Evolutionary conservation across 768 basidiomycete genomes (phyloP), one percentile per base, ranked within the genome.

Genomic region (Clavulina sp.): DNA sequence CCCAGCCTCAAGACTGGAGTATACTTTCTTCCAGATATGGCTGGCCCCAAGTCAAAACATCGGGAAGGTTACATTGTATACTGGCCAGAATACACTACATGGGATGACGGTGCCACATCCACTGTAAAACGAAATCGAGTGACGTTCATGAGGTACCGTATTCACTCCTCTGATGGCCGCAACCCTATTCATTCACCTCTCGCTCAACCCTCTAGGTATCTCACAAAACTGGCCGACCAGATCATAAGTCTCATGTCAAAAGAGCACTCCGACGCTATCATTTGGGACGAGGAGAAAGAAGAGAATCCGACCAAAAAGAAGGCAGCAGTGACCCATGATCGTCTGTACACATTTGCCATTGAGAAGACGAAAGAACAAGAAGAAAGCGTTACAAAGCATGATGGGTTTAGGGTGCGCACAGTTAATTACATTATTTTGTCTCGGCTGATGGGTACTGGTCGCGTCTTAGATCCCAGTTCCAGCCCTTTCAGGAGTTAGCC

Each of bases 51-150:
- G n/a, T n/a, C n/a, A n/a, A n/a, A n/a, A n/a, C n/a, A n/a, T n/a
- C n/a, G n/a, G n/a, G n/a, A n/a, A n/a, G n/a, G n/a, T n/a, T 75
- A 73, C 48, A 67, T 76, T 13, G 56, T 80, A 4, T 78, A 75
- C 52, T 80, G 79, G 78, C 77, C 77, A 0, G 75, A 80, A 18
- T n/a, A n/a, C n/a, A n/a, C n/a, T 38, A 46, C 43, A 9, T 46
- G 43, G 43, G 43, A 9, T 46, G 43, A 46, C 43, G 43, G 23
- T 23, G 43, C 43, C 23, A 26, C 23, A 9, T 16, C 16, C 7
- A 7, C 16, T 7, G 24, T 46, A 7, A 46, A 9, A 9, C 7
- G 43, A 46, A 46, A 46, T 46, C 7, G 43, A 16, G 23, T 26
- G 9, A 46, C 43, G 9, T 46, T 46, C 43, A 46, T 46, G 43